Evolutionary conservation across 257 asterid genomes (phyloP).

Genomic region (Penstemon newberryi): DNA sequence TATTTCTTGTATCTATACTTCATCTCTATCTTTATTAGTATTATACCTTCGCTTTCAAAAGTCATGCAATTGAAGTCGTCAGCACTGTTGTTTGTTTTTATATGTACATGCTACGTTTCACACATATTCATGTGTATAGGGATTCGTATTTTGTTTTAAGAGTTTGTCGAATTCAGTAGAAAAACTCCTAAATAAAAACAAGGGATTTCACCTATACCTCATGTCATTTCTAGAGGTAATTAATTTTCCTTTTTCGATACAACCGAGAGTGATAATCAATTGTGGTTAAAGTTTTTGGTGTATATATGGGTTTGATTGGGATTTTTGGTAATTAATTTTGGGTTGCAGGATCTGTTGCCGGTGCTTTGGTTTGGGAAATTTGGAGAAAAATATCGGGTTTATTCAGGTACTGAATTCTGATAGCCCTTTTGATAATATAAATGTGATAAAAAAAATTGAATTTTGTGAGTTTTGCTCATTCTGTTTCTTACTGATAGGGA

Average conservation of each 20-base stretch:
- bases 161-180: not conserved
- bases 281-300: conserved; percentile 1
- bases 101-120: too few species aligned
- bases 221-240: conserved; percentile 50
- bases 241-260: not conserved
- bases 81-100: not conserved
- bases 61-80: not conserved
- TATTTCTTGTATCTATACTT: conserved; percentile 1
- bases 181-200: not conserved
- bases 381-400: conserved; percentile 23
- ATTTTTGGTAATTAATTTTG: conserved; percentile 1
- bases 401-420: conserved; percentile 37
- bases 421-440: not conserved
- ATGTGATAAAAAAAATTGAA: not conserved
- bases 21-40: not conserved
- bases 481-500: not conserved
- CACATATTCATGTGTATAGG: not conserved
- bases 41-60: not conserved
- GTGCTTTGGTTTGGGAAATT: conserved; percentile 31
- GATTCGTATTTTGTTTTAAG: not conserved
- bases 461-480: not conserved
- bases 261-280: not conserved
- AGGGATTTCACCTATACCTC: not conserved
- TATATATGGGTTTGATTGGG: conserved; percentile 1
- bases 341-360: conserved; percentile 41